Evolutionary conservation across 768 basidiomycete species (phyloP), one percentile per base, ranked within the genome.

Genomic region (Kwoniella sp.): DNA sequence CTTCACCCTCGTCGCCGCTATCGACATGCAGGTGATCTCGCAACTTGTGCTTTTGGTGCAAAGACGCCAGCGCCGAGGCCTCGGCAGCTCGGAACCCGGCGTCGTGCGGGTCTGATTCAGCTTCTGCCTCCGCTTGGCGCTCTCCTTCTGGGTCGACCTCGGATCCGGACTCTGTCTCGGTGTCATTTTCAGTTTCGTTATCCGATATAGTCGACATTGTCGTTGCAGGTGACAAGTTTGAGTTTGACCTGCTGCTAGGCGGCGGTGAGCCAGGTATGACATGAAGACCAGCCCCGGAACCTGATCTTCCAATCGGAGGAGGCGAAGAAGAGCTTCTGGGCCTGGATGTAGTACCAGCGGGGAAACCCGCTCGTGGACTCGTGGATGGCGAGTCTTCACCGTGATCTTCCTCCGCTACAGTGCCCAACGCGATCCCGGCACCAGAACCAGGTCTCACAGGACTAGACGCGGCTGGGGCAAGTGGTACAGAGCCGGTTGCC

Each of bases 211-310:
- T 29, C 38, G 53, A 55, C 22, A 54, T 45, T 20, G 59, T 50
- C 29, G 59, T 60, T 17, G 47, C 50, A 13, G 59, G 59, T 17
- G 41, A 45, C 8, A 45, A 17, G 41, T 45, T 45, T 9, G 41
- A 3, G 29, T 13, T 7, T 2, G 8, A 8, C 11, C 20, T 45
- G 8, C 41, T 45, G 37, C 51, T 53, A 37, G 61, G 54, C n/a
- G 61, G 61, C 25, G 61, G 61, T 31, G 61, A 63, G 22, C 61
- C 61, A 55, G 61, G 61, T 31, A 63, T 63, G 0, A 38, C 38
- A 29, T 31, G 58, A 4, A 60, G 48, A 34, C 48, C 34, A 26
- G 48, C 58, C 28, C 58, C 31, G 41, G 41, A 34, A 34, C 34
- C 13, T 34, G 34, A 45, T 45, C 41, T 9, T 3, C 41, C 41